Conservation (phyloP, 1,284 basidiomycete species). For the Cryptococcus sp. region DNA sequence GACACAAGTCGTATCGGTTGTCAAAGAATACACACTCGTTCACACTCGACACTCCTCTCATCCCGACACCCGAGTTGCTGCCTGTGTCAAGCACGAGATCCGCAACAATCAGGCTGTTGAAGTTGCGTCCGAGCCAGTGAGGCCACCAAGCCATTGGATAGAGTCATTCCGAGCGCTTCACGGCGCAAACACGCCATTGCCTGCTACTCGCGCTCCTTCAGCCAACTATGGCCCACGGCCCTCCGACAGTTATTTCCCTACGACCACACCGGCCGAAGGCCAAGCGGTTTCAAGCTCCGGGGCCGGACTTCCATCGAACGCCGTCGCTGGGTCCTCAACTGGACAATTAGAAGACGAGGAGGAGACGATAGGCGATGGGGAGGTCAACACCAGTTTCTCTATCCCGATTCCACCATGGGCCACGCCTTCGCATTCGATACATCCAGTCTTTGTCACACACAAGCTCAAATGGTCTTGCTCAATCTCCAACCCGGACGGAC, state of each 20-base stretch:
- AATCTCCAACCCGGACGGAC: slow-evolving; percentile 81
- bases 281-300: slow-evolving; percentile 5
- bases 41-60: slow-evolving; percentile 65
- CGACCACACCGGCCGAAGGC: background rate
- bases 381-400: slow-evolving; percentile 56
- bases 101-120: slow-evolving; percentile 61
- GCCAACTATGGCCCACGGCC: slow-evolving; percentile 11
- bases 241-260: slow-evolving; percentile 14
- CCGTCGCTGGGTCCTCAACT: slow-evolving; percentile 12
- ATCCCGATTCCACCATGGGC: slow-evolving; percentile 57
- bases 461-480: slow-evolving; percentile 62
- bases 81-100: slow-evolving; percentile 71
- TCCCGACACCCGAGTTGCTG: slow-evolving; percentile 66
- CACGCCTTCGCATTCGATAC: slow-evolving; percentile 62
- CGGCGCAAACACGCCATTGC: slow-evolving; percentile 10
- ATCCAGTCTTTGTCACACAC: slow-evolving; percentile 72
- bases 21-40: slow-evolving; percentile 70
- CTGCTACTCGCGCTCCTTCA: slow-evolving; percentile 6
- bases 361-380: slow-evolving; percentile 47
- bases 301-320: slow-evolving; percentile 14
- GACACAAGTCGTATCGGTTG: slow-evolving; percentile 64
- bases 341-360: slow-evolving; percentile 17
- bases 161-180: background rate
- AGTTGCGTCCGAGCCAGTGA: slow-evolving; percentile 28
- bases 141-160: slow-evolving; percentile 33